These are phyloP conservation scores for Chlamydomonas sp. DNA, from an alignment of 139 green algal species.

Conservation along the genomic window DNA sequence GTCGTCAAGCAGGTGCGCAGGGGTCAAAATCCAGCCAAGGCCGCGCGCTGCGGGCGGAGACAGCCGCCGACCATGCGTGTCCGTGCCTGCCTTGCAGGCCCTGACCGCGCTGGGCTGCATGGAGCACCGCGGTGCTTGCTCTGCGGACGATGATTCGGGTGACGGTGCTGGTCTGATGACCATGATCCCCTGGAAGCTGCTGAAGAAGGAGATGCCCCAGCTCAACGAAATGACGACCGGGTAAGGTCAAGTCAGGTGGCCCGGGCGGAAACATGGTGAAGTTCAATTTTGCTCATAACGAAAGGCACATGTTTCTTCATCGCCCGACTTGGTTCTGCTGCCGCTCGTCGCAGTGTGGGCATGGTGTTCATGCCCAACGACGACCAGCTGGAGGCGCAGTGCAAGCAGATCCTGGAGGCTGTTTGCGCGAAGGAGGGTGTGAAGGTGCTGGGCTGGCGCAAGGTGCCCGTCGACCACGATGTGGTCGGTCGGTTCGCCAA, in stretches of 20 bases:
- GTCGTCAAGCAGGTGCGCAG: slow-evolving; percentile 86
- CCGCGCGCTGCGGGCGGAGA: no score
- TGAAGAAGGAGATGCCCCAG: slow-evolving; percentile 80
- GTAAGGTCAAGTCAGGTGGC: slow-evolving; percentile 40
- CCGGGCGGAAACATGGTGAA: no score
- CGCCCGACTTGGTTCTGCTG: not conserved
- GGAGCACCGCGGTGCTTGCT: slow-evolving; percentile 99
- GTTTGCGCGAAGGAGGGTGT: slow-evolving; percentile 81
- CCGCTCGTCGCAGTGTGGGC: slow-evolving; percentile 79
- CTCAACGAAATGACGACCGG: slow-evolving; percentile 76
- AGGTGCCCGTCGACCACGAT: slow-evolving; percentile 88
- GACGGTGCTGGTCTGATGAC: slow-evolving; percentile 99
- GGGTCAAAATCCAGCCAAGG: no score
- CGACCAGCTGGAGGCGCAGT: slow-evolving; percentile 75
- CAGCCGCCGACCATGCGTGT: no score
- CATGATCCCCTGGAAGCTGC: slow-evolving; percentile 94
- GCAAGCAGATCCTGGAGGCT: slow-evolving; percentile 79
- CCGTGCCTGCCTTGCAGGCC: slow-evolving; percentile 66
- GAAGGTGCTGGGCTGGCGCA: slow-evolving; percentile 91
- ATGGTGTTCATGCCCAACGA: slow-evolving; percentile 98
- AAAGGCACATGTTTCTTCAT: not conserved
- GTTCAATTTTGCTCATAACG: no score
- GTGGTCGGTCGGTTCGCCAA: slow-evolving; percentile 92
- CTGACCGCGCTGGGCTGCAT: slow-evolving; percentile 96
- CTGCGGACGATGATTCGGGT: slow-evolving; percentile 95